Conservation (phyloP, 805 yeast species). For the Maudiozyma serrabonitensis region DNA sequence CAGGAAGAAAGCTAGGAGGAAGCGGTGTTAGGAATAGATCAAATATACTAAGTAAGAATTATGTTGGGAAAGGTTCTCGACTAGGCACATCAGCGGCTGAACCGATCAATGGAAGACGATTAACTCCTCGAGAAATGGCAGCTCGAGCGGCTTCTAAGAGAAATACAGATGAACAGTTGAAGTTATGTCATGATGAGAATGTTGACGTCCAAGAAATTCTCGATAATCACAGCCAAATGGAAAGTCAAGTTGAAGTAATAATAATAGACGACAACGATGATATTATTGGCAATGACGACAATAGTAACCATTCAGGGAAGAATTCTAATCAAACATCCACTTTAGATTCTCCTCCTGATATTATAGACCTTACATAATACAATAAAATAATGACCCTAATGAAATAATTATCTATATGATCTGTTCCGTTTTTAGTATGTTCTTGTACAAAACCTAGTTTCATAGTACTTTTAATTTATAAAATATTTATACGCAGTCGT, state of each 20-base stretch:
- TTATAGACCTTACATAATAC: conserved; percentile 15
- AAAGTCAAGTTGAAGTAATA: conserved; percentile 13
- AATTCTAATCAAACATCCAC: background rate
- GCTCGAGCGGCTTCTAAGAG: conserved; percentile 23
- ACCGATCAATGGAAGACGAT: background rate
- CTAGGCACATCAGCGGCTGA: background rate
- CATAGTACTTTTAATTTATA: background rate
- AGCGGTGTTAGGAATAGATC: background rate
- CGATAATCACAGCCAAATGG: conserved; percentile 6
- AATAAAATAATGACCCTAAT: background rate
- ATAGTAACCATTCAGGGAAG: background rate
- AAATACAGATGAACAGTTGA: conserved; percentile 16
- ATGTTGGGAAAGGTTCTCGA: conserved; percentile 1
- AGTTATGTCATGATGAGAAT: conserved; percentile 3
- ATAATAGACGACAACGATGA: conserved; percentile 13
- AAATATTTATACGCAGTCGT: background rate
- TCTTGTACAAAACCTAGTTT: background rate
- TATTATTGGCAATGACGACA: background rate
- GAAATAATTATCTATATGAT: background rate
- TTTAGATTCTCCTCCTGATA: conserved; percentile 1
- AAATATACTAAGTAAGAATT: background rate
- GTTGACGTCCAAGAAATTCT: conserved; percentile 8
- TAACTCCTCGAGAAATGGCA: conserved; percentile 26
- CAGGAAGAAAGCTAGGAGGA: conserved; percentile 12
- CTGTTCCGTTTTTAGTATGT: no score